Evolutionary conservation across 306 rosid genomes (phyloP).

Genomic region (Prunus fruticosa): DNA sequence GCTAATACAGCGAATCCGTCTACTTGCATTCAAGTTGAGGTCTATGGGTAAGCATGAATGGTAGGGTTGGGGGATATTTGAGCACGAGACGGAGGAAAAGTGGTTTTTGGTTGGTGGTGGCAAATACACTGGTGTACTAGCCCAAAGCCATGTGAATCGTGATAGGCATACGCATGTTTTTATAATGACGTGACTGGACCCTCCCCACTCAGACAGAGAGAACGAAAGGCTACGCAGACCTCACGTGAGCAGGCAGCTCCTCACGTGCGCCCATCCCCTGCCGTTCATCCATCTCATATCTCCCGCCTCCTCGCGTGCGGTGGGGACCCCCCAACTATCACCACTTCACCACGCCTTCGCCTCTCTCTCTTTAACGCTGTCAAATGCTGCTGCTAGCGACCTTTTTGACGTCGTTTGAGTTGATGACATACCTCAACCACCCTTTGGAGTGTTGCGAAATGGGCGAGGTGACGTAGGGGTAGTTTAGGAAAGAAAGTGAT

Average conservation of each 20-base stretch:
- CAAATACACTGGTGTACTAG: too few relatives aligned
- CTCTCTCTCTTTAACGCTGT: constrained; percentile 32
- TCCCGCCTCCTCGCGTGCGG: constrained; percentile 59
- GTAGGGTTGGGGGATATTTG: not conserved
- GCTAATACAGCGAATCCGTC: too few relatives aligned
- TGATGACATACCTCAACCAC: not conserved
- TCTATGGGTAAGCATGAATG: not conserved
- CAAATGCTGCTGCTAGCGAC: not conserved
- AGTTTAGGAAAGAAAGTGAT: not conserved
- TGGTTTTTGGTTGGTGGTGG: constrained; percentile 8
- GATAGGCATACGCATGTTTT: constrained; percentile 26
- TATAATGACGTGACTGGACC: constrained; percentile 38
- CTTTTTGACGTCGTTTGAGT: constrained; percentile 15
- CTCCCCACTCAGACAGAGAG: not conserved
- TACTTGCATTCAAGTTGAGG: too few relatives aligned
- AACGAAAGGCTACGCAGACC: not conserved
- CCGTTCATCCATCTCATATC: constrained; percentile 26
- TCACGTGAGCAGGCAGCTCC: constrained; percentile 51
- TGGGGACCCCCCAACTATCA: constrained; percentile 42
- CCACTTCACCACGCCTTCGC: not conserved
- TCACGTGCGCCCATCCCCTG: constrained; percentile 57
- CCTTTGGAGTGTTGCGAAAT: not conserved
- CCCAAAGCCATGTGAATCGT: constrained; percentile 26
- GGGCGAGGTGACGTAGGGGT: not conserved
- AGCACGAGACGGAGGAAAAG: not conserved